Evolutionary conservation across 2,329 filamentous ascomycete species (phyloP), one percentile per base, ranked within the genome.

Genomic region (Fusarium goolgardi): DNA sequence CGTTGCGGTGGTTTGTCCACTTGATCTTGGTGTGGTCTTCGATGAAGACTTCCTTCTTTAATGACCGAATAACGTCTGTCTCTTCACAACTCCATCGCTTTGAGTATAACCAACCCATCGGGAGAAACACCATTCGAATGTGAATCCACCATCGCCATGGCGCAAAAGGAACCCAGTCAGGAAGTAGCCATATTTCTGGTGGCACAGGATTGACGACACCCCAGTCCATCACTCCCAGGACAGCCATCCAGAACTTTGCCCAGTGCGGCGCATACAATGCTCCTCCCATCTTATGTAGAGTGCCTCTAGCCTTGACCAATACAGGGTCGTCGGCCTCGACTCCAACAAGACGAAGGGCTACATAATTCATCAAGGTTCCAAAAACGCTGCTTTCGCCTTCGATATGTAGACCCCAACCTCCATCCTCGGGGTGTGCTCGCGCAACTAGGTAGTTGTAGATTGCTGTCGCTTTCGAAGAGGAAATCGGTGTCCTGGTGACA

Each of bases 71-170:
- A 3, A 97, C 77, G 6, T 91, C 87, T 40, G 92, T 95, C 70
- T 91, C 85, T 18, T 93, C 91, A 69, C 91, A 91, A 29, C 85
- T 86, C 89, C 93, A 97, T 67, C 85, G 85, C 81, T 91, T 93
- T 0, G 94, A 97, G 82, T 91, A 97, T 41, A 98, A 79, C 75
- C 91, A 97, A 1, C 91, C 89, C 93, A 98, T 97, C 7, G 94
- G 91, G 49, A 97, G 78, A 74, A 95, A 97, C n/a, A 99, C 94
- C 79, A 92, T 89, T n/a, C 96, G 93, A 79, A 97, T 97, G 74
- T 99, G 96, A 73, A 98, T 92, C 95, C 94, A 97, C 94, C 95
- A 97, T 70, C 93, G 85, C 93, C 94, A 97, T 0, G 95, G 95
- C 7, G 93, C 89, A 75, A 97, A 86, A 1, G 94, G 94, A 5